Evolutionary conservation across 140 eudicot species (phyloP).

Genomic region (Stevia rebaudiana): DNA sequence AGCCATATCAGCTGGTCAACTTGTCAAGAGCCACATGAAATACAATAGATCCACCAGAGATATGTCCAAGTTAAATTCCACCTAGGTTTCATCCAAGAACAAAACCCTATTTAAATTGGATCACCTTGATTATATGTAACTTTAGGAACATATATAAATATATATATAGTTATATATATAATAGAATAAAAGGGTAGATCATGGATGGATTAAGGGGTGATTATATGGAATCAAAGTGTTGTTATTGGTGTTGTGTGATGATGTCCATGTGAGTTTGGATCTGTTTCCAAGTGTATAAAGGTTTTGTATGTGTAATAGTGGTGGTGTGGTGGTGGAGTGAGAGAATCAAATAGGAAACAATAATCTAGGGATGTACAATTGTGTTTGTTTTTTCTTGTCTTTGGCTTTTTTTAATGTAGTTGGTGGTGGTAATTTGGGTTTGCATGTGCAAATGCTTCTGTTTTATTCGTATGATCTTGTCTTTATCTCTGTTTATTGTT

Average conservation of each 20-base stretch:
- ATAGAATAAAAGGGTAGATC: neutral
- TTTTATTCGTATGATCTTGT: conserved; percentile 17
- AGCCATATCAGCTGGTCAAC: conserved; percentile 74
- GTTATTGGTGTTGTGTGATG: conserved; percentile 12
- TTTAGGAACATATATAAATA: neutral
- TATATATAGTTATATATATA: no score
- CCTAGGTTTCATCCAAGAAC: neutral
- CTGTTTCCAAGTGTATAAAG: conserved; percentile 28
- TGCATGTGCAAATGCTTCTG: conserved; percentile 26
- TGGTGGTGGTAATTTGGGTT: conserved; percentile 21
- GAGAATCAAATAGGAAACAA: conserved; percentile 16
- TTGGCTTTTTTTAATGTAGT: conserved; percentile 5
- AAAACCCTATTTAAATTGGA: neutral
- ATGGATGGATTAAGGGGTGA: neutral
- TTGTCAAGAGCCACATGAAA: conserved; percentile 69
- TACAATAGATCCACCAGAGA: conserved; percentile 60
- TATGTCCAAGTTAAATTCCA: conserved; percentile 31
- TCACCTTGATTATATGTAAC: no score
- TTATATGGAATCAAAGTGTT: neutral
- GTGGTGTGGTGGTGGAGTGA: conserved; percentile 10
- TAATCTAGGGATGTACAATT: conserved; percentile 8
- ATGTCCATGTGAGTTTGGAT: conserved; percentile 29
- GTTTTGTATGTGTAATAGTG: conserved; percentile 13
- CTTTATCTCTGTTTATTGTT: conserved; percentile 1
- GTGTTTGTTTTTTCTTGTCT: conserved; percentile 19